phyloP scores from a whole-genome alignment of 257 asterid species.

The Ehretia macrophylla region DNA sequence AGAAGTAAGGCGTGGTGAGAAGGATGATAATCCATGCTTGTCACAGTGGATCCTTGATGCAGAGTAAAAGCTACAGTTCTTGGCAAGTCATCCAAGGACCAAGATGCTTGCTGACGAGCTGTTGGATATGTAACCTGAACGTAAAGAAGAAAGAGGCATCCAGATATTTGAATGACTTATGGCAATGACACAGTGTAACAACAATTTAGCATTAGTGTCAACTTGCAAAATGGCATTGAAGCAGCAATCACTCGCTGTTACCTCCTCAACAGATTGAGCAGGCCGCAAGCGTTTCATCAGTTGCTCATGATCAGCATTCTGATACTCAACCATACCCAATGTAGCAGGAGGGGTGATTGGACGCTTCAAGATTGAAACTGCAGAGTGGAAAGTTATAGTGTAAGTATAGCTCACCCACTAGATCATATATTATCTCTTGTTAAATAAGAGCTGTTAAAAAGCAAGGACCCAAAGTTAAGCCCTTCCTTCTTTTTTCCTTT shows the following conservation, averaged over 20 bases:
- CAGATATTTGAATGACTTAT: not conserved
- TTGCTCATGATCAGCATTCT: slow-evolving; percentile 85
- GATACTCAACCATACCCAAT: slow-evolving; percentile 89
- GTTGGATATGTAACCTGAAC: slow-evolving; percentile 90
- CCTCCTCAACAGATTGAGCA: slow-evolving; percentile 96
- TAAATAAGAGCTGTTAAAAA: too few relatives aligned
- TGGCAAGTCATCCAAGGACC: slow-evolving; percentile 90
- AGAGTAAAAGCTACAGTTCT: slow-evolving; percentile 81
- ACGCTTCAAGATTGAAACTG: slow-evolving; percentile 86
- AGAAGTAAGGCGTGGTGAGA: slow-evolving; percentile 76
- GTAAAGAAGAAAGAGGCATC: slow-evolving; percentile 6
- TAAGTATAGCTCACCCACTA: not conserved
- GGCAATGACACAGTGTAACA: not conserved
- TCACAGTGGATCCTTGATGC: slow-evolving; percentile 83
- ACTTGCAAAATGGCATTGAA: slow-evolving; percentile 2
- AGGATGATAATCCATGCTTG: slow-evolving; percentile 96
- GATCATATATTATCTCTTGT: too few relatives aligned
- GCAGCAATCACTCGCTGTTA: slow-evolving; percentile 17
- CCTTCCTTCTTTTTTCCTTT: not conserved
- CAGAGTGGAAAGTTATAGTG: slow-evolving; percentile 11
- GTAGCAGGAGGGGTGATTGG: slow-evolving; percentile 94
- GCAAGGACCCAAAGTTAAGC: not conserved
- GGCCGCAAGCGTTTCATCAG: slow-evolving; percentile 93
- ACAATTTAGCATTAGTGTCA: not conserved
- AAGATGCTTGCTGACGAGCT: slow-evolving; percentile 74